Evolutionary conservation across 306 rosid genomes (phyloP).

Genomic region (Alnus rubra): DNA sequence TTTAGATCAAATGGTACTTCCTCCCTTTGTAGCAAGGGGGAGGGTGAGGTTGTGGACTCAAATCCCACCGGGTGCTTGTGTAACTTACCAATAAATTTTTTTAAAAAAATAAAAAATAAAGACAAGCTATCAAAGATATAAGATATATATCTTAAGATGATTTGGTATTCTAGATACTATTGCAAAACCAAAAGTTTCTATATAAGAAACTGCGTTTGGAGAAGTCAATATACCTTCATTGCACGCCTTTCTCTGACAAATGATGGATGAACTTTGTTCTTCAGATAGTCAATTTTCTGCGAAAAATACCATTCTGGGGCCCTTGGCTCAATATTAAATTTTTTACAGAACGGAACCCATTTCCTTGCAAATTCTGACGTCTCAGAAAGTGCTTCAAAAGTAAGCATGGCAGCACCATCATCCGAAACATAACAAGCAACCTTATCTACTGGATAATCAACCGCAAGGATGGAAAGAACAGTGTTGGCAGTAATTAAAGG

Average conservation of each 20-base stretch:
- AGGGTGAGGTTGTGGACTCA: no score
- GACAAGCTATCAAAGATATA: neutral
- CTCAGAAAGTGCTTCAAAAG: constrained; percentile 97
- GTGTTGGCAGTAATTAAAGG: constrained; percentile 95
- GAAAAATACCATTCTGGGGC: constrained; percentile 96
- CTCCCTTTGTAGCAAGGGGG: no score
- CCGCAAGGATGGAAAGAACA: constrained; percentile 89
- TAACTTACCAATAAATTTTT: no score
- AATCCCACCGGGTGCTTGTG: no score
- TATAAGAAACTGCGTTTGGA: constrained; percentile 3
- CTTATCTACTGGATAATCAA: constrained; percentile 91
- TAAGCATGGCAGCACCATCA: constrained; percentile 99
- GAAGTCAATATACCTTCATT: constrained; percentile 67
- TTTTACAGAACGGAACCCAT: constrained; percentile 91
- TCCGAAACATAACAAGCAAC: constrained; percentile 98
- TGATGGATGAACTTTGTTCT: constrained; percentile 85
- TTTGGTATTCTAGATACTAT: neutral
- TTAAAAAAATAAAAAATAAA: neutral
- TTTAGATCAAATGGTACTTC: no score
- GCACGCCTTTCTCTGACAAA: constrained; percentile 97
- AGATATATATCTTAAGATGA: neutral
- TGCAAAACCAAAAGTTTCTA: neutral
- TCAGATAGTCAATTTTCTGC: constrained; percentile 86
- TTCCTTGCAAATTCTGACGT: constrained; percentile 89
- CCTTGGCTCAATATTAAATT: constrained; percentile 79